phyloP scores from a whole-genome alignment of 1,284 basidiomycete genomes.

The Sparassis latifolia region DNA sequence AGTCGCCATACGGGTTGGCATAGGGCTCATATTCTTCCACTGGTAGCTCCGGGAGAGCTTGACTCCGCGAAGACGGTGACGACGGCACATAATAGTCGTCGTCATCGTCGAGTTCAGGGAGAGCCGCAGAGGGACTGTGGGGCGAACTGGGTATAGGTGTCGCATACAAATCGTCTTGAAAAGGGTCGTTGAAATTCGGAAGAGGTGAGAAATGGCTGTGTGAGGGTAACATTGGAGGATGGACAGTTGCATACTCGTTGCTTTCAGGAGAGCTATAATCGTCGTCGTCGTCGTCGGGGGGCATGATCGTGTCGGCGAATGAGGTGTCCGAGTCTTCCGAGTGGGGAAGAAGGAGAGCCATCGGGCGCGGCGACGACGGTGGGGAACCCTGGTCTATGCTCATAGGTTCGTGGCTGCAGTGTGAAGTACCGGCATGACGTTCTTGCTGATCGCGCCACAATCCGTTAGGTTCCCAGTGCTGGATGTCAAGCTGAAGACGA shows the following conservation, averaged over 20 bases:
- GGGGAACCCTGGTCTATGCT: constrained; percentile 10
- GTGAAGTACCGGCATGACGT: background rate
- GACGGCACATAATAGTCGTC: constrained; percentile 6
- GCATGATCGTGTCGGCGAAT: constrained; percentile 16
- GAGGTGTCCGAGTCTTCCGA: constrained; percentile 12
- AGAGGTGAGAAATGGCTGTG: constrained; percentile 12
- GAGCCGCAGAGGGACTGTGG: constrained; percentile 5
- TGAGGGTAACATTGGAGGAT: constrained; percentile 11
- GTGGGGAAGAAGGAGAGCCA: constrained; percentile 7
- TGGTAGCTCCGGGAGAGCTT: constrained; percentile 4
- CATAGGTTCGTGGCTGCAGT: constrained; percentile 3
- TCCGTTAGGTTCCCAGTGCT: background rate
- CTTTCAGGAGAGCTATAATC: too few relatives aligned
- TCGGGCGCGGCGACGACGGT: constrained; percentile 7
- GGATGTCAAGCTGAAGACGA: background rate
- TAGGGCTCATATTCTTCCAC: background rate
- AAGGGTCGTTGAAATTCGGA: constrained; percentile 6
- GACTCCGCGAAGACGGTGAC: constrained; percentile 13
- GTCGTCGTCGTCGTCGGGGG: constrained; percentile 13
- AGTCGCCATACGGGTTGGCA: background rate
- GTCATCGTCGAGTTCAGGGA: constrained; percentile 10
- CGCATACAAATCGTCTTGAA: constrained; percentile 10
- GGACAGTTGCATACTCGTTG: too few relatives aligned
- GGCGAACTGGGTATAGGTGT: constrained; percentile 18
- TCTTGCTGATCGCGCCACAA: background rate